phyloP scores from a whole-genome alignment of 495 filamentous ascomycete species.

The Neurospora sp. region DNA sequence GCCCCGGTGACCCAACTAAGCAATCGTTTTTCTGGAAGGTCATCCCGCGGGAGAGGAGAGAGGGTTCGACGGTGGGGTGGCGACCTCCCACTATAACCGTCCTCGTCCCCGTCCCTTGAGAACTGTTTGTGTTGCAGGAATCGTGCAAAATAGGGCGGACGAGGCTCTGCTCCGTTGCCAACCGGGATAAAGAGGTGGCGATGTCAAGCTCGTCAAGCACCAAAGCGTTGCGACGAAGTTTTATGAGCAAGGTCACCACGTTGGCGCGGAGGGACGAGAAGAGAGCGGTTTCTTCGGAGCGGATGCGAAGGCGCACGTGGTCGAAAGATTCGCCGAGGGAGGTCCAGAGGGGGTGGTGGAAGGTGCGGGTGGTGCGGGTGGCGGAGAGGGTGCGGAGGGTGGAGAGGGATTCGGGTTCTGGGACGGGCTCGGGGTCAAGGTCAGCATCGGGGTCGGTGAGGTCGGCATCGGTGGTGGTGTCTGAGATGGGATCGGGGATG shows the following conservation, averaged over 20 bases:
- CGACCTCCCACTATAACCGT: conserved; percentile 65
- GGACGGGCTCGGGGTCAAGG: conserved; percentile 15
- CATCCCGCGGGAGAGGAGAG: conserved; percentile 68
- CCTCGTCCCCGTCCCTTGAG: not conserved
- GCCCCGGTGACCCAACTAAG: conserved; percentile 47
- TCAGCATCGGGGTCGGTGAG: not conserved
- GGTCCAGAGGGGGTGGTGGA: conserved; percentile 79
- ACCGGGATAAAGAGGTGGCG: conserved; percentile 65
- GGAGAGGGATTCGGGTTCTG: conserved; percentile 18
- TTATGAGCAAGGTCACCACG: conserved; percentile 69
- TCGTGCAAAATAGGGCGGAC: conserved; percentile 62
- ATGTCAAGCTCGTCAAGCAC: conserved; percentile 92
- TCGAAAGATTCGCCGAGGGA: conserved; percentile 65
- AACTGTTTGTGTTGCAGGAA: not conserved
- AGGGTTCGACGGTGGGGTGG: conserved; percentile 81
- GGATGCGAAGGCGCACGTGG: conserved; percentile 61
- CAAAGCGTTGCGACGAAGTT: conserved; percentile 73
- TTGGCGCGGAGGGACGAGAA: conserved; percentile 59
- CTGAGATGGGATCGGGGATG: not conserved
- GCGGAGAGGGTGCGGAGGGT: conserved; percentile 56
- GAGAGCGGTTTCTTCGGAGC: conserved; percentile 67
- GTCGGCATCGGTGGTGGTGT: not conserved
- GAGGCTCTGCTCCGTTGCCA: conserved; percentile 65
- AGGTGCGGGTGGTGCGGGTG: conserved; percentile 74
- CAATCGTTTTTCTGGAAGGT: conserved; percentile 84